Base-by-base conservation (phyloP, 2,329 filamentous ascomycete genomes). In the Dothistroma pini region DNA sequence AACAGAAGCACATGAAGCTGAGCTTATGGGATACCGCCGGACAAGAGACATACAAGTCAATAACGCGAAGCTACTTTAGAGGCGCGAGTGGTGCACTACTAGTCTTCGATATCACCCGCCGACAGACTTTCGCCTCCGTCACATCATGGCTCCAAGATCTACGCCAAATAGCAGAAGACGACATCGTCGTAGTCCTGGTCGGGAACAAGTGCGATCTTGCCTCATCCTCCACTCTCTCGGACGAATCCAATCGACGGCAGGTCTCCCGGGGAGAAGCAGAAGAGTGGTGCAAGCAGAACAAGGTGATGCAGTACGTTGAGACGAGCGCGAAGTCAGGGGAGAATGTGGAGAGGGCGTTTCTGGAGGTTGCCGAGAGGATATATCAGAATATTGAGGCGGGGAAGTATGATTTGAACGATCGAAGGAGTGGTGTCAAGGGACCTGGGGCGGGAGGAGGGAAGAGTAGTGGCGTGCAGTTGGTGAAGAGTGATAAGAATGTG, bases 371-470 rank as follows among this genome's bases (percentile, higher is more conserved):
- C 21, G 92, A 97, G 80, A 84, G 93, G 75, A 97, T 99, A 79
- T 96, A 96, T 74, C 87, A 93, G 75, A 97, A 97, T 72, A 97
- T 99, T 64, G 91, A 97, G 79, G 91, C 91, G 1, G 95, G 95
- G 11, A 91, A 87, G 74, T 97, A 97, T 75, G 93, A 99, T 77
- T 79, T 97, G 68, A 96, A 96, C 73, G 93, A 97, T 76, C 84
- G 93, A 72, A 85, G 93, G 72, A 93, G 89, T 63, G 95, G 95
- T 29, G 93, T 99, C 63, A 97, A 97, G 75, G 88, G 57, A 76
- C 87, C 66, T 76, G 83, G 65, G 74, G 86, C 69, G 75, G 81
- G 68, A 75, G 79, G 75, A 56, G 76, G 72, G 8, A 78, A 76
- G 63, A 72, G 70, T 14, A 77, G 72, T 2, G 75, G 74, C 4